These are phyloP conservation scores for Aspergillus sp. DNA, from an alignment of 2,329 filamentous ascomycete species.

Conservation along the genomic window DNA sequence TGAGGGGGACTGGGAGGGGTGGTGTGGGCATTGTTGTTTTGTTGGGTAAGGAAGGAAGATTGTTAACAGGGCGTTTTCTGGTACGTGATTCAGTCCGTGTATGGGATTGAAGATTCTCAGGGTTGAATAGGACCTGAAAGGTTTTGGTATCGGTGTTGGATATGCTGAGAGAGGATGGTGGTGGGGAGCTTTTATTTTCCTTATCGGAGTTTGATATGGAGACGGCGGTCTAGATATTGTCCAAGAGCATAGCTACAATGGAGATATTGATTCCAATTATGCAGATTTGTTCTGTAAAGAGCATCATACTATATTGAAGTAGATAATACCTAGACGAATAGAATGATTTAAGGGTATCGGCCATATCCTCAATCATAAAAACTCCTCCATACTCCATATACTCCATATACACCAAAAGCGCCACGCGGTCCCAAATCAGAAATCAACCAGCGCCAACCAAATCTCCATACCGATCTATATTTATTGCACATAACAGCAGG, in stretches of 20 bases:
- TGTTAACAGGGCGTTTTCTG: no score
- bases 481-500: background rate
- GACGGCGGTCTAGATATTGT: background rate
- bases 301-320: background rate
- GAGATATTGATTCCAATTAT: background rate
- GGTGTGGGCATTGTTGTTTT: background rate
- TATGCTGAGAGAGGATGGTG: background rate
- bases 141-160: background rate
- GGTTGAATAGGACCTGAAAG: background rate
- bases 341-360: background rate
- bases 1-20: slow-evolving; percentile 49
- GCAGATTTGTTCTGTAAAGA: background rate
- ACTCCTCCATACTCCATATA: background rate
- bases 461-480: background rate
- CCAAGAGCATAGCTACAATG: background rate
- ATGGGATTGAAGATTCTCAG: background rate
- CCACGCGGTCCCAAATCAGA: background rate
- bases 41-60: background rate
- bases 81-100: no score
- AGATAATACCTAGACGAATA: background rate
- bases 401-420: background rate
- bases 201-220: background rate
- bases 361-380: background rate
- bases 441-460: background rate
- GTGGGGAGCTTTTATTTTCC: background rate